Evolutionary conservation across 805 yeast genomes (phyloP).

Genomic region (Hanseniaspora taiwanica): DNA sequence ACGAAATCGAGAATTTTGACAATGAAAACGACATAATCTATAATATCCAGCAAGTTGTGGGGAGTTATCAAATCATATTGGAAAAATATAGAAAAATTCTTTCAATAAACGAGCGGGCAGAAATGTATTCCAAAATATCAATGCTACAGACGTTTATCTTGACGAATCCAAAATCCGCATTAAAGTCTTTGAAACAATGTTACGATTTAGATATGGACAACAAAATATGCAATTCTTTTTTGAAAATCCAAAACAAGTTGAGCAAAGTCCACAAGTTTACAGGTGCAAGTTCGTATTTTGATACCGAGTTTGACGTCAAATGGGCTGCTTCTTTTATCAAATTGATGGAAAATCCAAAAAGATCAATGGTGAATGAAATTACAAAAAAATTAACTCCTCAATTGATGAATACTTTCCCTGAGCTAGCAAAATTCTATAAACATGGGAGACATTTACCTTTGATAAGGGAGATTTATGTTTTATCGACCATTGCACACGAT

Average conservation of each 20-base stretch:
- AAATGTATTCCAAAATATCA: constrained; percentile 20
- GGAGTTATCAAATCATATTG: constrained; percentile 11
- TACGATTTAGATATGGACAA: constrained; percentile 67
- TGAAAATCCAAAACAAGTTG: constrained; percentile 40
- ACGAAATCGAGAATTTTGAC: neutral
- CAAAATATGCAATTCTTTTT: constrained; percentile 39
- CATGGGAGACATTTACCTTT: constrained; percentile 1
- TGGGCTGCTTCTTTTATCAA: constrained; percentile 13
- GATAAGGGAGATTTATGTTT: neutral
- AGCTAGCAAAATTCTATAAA: neutral
- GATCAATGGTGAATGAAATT: neutral
- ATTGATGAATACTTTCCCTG: neutral
- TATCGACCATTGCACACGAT: neutral
- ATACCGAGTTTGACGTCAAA: constrained; percentile 21
- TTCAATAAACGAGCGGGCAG: constrained; percentile 16
- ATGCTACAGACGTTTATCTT: constrained; percentile 37
- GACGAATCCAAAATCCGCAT: constrained; percentile 38
- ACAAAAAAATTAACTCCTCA: neutral
- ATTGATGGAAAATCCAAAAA: neutral
- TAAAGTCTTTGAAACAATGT: constrained; percentile 48
- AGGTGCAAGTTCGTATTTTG: constrained; percentile 27
- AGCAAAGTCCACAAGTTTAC: constrained; percentile 23
- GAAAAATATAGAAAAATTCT: constrained; percentile 17
- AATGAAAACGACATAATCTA: neutral
- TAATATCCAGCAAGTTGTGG: neutral